These are phyloP conservation scores for Saitozyma podzolica DNA, from an alignment of 768 basidiomycete species.

Conservation along the genomic window DNA sequence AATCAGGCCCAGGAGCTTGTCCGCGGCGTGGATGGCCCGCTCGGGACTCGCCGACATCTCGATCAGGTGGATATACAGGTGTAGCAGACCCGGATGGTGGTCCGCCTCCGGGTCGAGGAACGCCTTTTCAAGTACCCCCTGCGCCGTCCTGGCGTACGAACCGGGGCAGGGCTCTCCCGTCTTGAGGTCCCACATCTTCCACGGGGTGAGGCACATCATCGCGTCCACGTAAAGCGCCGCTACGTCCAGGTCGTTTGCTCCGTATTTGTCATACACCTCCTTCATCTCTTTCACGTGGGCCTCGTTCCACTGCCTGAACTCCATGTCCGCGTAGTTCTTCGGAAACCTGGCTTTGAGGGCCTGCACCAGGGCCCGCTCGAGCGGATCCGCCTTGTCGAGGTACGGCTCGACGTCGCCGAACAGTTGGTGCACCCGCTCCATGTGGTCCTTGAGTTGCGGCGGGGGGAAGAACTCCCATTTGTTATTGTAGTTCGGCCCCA, in stretches of 20 bases:
- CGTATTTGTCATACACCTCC: conserved; percentile 23
- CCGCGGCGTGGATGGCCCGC: conserved; percentile 28
- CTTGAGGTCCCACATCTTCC: conserved; percentile 40
- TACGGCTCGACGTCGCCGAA: conserved; percentile 9
- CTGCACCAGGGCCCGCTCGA: conserved; percentile 25
- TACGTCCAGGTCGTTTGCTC: conserved; percentile 31
- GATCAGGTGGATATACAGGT: conserved; percentile 42
- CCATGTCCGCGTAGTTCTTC: conserved; percentile 12
- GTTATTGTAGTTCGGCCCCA: conserved; percentile 46
- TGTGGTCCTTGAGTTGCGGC: conserved; percentile 10
- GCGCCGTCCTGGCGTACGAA: conserved; percentile 19
- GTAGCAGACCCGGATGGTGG: conserved; percentile 36
- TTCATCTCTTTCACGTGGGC: conserved; percentile 31
- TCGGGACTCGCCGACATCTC: conserved; percentile 42
- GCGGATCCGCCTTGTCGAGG: conserved; percentile 4
- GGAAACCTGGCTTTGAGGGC: conserved; percentile 28
- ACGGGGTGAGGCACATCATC: conserved; percentile 39
- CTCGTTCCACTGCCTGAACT: conserved; percentile 21
- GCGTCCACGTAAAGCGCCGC: conserved; percentile 38
- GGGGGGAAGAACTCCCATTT: conserved; percentile 21
- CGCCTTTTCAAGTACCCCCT: conserved; percentile 28
- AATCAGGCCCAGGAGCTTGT: conserved; percentile 26
- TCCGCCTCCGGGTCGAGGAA: conserved; percentile 8
- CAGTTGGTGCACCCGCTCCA: conserved; percentile 8
- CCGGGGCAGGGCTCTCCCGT: conserved; percentile 29